Conservation (phyloP, 2,329 filamentous ascomycete species). For the Penicillium sclerotigenum region DNA sequence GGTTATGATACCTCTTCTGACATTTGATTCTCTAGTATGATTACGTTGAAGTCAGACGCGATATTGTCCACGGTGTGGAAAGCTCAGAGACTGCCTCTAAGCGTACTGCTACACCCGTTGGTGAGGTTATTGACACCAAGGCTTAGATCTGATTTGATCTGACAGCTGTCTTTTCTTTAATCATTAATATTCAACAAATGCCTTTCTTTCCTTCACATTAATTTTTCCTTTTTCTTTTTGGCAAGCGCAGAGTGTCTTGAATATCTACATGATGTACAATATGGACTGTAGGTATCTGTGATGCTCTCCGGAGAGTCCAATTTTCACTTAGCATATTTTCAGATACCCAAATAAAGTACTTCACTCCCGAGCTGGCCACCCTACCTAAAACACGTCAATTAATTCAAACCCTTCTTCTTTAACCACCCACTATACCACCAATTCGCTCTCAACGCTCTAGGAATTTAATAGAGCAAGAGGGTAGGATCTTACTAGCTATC, state of each 20-base stretch:
- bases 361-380: too few relatives aligned
- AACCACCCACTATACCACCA: too few relatives aligned
- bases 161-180: conserved; percentile 6
- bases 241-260: not conserved
- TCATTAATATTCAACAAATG: conserved; percentile 2
- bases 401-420: too few relatives aligned
- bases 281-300: not conserved
- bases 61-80: conserved; percentile 54
- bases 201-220: not conserved
- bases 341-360: conserved; percentile 20
- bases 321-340: not conserved
- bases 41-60: conserved; percentile 78
- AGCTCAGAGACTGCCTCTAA: conserved; percentile 27
- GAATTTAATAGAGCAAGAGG: too few relatives aligned
- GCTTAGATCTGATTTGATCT: conserved; percentile 12
- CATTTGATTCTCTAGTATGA: conserved; percentile 59
- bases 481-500: too few relatives aligned
- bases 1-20: not conserved
- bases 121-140: conserved; percentile 26
- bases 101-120: conserved; percentile 29
- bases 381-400: too few relatives aligned
- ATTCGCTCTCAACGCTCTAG: too few relatives aligned
- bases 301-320: not conserved
- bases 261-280: not conserved
- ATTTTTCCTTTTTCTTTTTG: not conserved